A percentile compares a stretch with the other conserved stretches of the same genome.
These are phyloP conservation scores for Pistacia vera DNA, from an alignment of 345 rosid genomes.

Conservation along the genomic window DNA sequence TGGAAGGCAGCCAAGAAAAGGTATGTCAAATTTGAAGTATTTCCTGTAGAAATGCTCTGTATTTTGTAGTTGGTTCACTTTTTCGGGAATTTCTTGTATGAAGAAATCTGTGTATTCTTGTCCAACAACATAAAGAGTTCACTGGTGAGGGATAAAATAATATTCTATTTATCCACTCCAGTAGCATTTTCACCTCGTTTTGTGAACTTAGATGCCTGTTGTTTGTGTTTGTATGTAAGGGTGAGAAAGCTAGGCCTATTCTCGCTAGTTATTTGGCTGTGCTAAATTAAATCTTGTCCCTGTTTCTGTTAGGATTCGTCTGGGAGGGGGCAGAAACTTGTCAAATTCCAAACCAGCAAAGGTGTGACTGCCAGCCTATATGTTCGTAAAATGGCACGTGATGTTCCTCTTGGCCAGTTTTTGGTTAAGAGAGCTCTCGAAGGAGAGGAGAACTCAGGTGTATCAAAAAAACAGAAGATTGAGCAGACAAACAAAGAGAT, in stretches of 20 bases:
- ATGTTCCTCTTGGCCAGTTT: slow-evolving; percentile 19
- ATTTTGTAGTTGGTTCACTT: background rate
- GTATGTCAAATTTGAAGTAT: slow-evolving; percentile 26
- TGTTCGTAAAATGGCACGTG: slow-evolving; percentile 56
- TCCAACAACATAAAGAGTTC: background rate
- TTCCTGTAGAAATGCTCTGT: background rate
- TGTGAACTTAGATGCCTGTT: background rate
- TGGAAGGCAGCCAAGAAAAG: slow-evolving; percentile 49
- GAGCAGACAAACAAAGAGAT: slow-evolving; percentile 20
- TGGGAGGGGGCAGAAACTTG: slow-evolving; percentile 66
- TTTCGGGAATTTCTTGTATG: slow-evolving; percentile 1
- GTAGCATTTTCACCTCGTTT: background rate
- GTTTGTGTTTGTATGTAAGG: background rate
- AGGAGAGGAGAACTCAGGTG: slow-evolving; percentile 32
- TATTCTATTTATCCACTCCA: background rate
- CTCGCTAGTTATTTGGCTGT: slow-evolving; percentile 14
- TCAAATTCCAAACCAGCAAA: slow-evolving; percentile 32
- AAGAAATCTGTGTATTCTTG: background rate
- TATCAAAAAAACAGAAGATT: slow-evolving; percentile 36
- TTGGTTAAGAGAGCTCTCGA: slow-evolving; percentile 37
- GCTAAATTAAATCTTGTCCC: background rate
- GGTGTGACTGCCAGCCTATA: slow-evolving; percentile 44
- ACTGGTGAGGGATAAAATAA: background rate
- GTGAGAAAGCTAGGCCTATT: background rate
- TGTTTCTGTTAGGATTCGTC: slow-evolving; percentile 54